These are phyloP conservation scores for Hevea brasiliensis DNA, from an alignment of 345 rosid genomes.

Conservation along the genomic window DNA sequence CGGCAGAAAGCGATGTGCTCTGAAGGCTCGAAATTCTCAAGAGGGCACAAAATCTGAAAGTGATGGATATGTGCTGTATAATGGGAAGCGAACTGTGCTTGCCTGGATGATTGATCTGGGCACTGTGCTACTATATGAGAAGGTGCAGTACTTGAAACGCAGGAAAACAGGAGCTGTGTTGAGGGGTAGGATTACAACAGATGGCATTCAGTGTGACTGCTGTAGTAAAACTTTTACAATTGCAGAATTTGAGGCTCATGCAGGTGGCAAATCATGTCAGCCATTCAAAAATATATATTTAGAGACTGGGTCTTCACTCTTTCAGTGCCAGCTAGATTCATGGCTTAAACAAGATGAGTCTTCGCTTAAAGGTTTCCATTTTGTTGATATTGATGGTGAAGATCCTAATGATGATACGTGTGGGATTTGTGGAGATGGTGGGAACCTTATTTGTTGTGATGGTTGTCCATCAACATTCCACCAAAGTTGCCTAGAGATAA, in stretches of 20 bases:
- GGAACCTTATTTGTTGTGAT: conserved; percentile 86
- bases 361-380: conserved; percentile 54
- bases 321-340: conserved; percentile 65
- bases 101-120: conserved; percentile 86
- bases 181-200: conserved; percentile 53
- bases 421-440: conserved; percentile 97
- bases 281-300: conserved; percentile 60
- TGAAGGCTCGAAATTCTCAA: conserved; percentile 66
- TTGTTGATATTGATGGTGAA: conserved; percentile 58
- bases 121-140: conserved; percentile 50
- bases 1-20: conserved; percentile 55
- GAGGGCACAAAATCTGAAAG: conserved; percentile 43
- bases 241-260: conserved; percentile 66
- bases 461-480: conserved; percentile 97
- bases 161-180: conserved; percentile 38
- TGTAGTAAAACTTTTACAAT: conserved; percentile 53
- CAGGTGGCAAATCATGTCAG: conserved; percentile 47
- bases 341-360: conserved; percentile 72
- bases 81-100: conserved; percentile 75
- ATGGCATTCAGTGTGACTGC: conserved; percentile 80
- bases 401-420: conserved; percentile 97
- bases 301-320: conserved; percentile 63
- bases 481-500: conserved; percentile 74
- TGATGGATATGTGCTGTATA: conserved; percentile 59
- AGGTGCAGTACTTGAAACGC: conserved; percentile 54